These are phyloP conservation scores for Hygrocybe punicea DNA, from an alignment of 768 basidiomycete genomes.

Conservation along the genomic window DNA sequence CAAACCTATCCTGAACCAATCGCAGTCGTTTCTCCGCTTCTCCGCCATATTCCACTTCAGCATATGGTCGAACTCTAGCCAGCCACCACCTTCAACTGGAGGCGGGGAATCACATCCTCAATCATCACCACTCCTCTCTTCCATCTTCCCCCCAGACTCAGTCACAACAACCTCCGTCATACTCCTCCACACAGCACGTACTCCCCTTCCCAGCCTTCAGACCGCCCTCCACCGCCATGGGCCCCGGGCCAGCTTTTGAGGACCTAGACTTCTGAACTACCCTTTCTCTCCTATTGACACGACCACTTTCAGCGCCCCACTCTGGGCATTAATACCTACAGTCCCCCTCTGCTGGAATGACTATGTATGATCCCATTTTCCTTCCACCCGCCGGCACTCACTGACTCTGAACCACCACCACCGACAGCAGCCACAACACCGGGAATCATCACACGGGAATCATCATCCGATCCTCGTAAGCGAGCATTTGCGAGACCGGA, in stretches of 20 bases:
- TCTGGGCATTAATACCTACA: slow-evolving; percentile 16
- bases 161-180: slow-evolving; percentile 28
- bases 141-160: slow-evolving; percentile 65
- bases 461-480: too few relatives aligned
- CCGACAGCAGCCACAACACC: too few relatives aligned
- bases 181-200: slow-evolving; percentile 42
- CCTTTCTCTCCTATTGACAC: slow-evolving; percentile 41
- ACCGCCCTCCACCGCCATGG: slow-evolving; percentile 57
- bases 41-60: slow-evolving; percentile 34
- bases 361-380: slow-evolving; percentile 65
- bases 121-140: slow-evolving; percentile 69
- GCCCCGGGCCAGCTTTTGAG: slow-evolving; percentile 64
- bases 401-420: slow-evolving; percentile 13
- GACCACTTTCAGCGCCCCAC: slow-evolving; percentile 20
- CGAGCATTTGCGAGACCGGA: too few relatives aligned
- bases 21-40: slow-evolving; percentile 71
- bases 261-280: slow-evolving; percentile 38
- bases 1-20: slow-evolving; percentile 39
- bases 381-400: slow-evolving; percentile 65
- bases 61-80: slow-evolving; percentile 37
- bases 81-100: slow-evolving; percentile 47
- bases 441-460: too few relatives aligned
- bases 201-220: slow-evolving; percentile 58
- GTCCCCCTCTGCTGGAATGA: slow-evolving; percentile 18
- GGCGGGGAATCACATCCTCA: slow-evolving; percentile 38